Evolutionary conservation across 1,284 basidiomycete genomes (phyloP).

Genomic region (Ceratobasidium theobromae): DNA sequence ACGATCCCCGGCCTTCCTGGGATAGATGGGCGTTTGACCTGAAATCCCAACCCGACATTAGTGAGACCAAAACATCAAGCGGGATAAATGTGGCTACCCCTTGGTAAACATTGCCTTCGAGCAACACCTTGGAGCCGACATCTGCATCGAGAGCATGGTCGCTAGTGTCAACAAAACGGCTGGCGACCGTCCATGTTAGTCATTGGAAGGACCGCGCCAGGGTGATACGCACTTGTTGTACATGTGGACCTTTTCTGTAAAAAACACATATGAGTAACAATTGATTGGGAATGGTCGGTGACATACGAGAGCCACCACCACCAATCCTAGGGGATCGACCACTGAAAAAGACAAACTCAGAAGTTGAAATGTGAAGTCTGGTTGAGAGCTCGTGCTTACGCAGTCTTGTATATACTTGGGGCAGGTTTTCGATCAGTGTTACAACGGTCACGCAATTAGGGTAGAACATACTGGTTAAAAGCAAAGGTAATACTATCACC

Average conservation of each 20-base stretch:
- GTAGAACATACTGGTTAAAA: neutral
- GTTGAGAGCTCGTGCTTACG: neutral
- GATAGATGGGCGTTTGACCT: neutral
- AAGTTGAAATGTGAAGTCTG: neutral
- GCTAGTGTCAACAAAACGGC: neutral
- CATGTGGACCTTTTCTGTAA: constrained; percentile 4
- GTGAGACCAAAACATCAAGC: neutral
- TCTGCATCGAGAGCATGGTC: constrained; percentile 18
- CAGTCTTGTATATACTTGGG: neutral
- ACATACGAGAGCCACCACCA: constrained; percentile 1
- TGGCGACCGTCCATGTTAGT: too few relatives aligned
- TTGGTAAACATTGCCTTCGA: constrained; percentile 13
- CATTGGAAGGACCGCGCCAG: neutral
- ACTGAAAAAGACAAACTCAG: neutral
- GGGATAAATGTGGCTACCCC: neutral
- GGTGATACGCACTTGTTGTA: constrained; percentile 14
- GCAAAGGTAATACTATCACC: neutral
- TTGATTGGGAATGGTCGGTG: neutral
- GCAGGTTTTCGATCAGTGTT: neutral
- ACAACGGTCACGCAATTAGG: too few relatives aligned
- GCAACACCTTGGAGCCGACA: neutral
- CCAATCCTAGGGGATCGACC: constrained; percentile 5
- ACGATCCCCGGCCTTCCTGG: neutral
- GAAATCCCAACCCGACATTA: neutral
- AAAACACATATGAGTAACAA: neutral